These are phyloP conservation scores for Neltuma alba DNA, from an alignment of 306 rosid genomes.

Conservation along the genomic window DNA sequence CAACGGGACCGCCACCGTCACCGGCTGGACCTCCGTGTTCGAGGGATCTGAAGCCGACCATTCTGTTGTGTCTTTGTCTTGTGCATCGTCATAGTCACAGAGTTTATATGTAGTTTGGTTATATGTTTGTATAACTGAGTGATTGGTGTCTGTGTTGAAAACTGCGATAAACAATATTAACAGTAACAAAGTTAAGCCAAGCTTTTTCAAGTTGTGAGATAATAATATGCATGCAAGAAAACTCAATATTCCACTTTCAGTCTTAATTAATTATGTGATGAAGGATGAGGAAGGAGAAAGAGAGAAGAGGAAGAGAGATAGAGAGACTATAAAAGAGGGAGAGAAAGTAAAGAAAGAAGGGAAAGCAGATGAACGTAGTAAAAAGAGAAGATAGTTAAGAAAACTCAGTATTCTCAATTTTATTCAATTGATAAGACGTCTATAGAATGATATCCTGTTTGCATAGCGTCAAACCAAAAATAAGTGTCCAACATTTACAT, in stretches of 20 bases:
- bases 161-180: slow-evolving; percentile 51
- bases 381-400: too few species aligned
- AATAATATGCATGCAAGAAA: not conserved
- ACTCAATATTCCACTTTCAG: slow-evolving; percentile 11
- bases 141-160: slow-evolving; percentile 84
- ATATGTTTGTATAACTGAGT: slow-evolving; percentile 72
- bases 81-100: slow-evolving; percentile 71
- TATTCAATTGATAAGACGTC: too few species aligned
- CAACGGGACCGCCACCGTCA: slow-evolving; percentile 66
- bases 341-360: too few species aligned
- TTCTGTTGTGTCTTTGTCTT: slow-evolving; percentile 64
- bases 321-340: too few species aligned
- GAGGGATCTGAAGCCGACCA: slow-evolving; percentile 72
- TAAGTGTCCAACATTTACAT: not conserved
- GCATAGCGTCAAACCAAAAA: not conserved
- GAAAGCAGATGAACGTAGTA: too few species aligned
- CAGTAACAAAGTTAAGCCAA: not conserved
- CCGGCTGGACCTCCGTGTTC: slow-evolving; percentile 41
- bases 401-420: too few species aligned
- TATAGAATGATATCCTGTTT: too few species aligned
- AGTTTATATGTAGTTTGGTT: slow-evolving; percentile 69
- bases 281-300: too few species aligned
- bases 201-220: not conserved
- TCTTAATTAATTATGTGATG: not conserved
- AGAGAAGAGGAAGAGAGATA: too few species aligned